Base-by-base conservation (phyloP, 176 grass and related monocot genomes). In the Neostapfia colusana region DNA sequence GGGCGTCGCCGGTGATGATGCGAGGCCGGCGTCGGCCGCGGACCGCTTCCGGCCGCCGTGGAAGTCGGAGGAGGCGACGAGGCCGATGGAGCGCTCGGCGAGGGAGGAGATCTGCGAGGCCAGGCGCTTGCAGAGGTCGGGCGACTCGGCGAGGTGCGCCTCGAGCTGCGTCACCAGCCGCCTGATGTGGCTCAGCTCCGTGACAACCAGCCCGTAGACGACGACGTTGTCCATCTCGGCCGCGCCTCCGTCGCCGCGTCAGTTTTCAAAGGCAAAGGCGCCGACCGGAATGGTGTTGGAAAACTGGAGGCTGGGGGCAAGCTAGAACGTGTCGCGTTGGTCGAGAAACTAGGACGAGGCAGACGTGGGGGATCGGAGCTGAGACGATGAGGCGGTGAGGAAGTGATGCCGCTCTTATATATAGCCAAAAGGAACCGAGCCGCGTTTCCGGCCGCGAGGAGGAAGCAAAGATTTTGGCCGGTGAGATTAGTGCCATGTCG, bases 111-210 rank as follows among this genome's bases (percentile, higher is more conserved):
- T 80, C 82, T 89, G 73, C 25, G 83, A 53, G 34, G 59, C n/a
- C 11, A 96, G 76, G 16, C 24, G 72, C 73, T 70, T 92, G 89
- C 86, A 96, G 6, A 80, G 44, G 6, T 89, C 83, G 1, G 27
- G 82, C 0, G 62, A 84, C 0, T 50, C 58, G 1, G 77, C 76
- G 5, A 95, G 72, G 46, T 91, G 76, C 7, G 5, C 38, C 55
- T 87, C 85, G 0, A 95, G 84, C 68, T 95, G 92, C 36, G 2
- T 81, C 17, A 68, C 72, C 17, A 91, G 82, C 71, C 89, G 69
- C 51, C 86, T 78, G 60, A 91, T 67, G 37, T 81, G 68, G 75
- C 72, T 81, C 44, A 95, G 86, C 85, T 89, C 73, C 13, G 49
- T 79, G 24, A 85, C 44, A 18, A 95, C 79, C 23, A 84, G 39